These are phyloP conservation scores for Scedosporium minutisporum DNA, from an alignment of 2,329 filamentous ascomycete species.

Conservation along the genomic window DNA sequence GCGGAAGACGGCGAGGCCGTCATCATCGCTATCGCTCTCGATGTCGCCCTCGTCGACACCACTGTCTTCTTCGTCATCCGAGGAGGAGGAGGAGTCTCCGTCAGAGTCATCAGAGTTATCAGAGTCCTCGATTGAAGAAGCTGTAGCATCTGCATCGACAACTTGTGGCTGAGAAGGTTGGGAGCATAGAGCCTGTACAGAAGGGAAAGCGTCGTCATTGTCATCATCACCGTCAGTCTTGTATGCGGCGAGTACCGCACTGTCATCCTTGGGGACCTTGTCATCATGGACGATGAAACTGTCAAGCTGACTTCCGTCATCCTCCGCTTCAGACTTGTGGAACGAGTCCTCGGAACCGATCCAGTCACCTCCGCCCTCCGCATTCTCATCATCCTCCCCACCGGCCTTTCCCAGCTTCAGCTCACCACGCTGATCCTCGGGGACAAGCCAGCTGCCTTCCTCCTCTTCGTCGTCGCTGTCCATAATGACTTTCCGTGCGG, in stretches of 20 bases:
- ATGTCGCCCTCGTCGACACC: background rate
- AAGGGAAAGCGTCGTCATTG: conserved; percentile 11
- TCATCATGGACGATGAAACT: conserved; percentile 48
- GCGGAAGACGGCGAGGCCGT: background rate
- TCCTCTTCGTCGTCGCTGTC: conserved; percentile 52
- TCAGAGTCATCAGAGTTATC: conserved; percentile 25
- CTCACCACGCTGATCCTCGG: conserved; percentile 51
- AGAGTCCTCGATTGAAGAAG: background rate
- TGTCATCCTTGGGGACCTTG: conserved; percentile 20
- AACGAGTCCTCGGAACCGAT: conserved; percentile 62
- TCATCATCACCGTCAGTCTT: conserved; percentile 15
- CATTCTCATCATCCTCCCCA: conserved; percentile 80
- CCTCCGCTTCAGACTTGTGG: conserved; percentile 44
- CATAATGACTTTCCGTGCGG: conserved; percentile 46
- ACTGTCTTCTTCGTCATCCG: conserved; percentile 21
- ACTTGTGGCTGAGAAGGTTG: conserved; percentile 9
- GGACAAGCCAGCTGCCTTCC: conserved; percentile 72
- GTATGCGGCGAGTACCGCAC: conserved; percentile 11
- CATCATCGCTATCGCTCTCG: background rate
- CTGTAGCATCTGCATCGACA: conserved; percentile 4
- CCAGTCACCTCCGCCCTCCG: conserved; percentile 76
- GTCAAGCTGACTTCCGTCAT: conserved; percentile 42
- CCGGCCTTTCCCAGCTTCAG: conserved; percentile 65
- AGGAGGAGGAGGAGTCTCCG: conserved; percentile 18
- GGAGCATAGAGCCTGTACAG: background rate